These are phyloP conservation scores for Bodo saltans DNA, from an alignment of 78 protist species.

Conservation along the genomic window DNA sequence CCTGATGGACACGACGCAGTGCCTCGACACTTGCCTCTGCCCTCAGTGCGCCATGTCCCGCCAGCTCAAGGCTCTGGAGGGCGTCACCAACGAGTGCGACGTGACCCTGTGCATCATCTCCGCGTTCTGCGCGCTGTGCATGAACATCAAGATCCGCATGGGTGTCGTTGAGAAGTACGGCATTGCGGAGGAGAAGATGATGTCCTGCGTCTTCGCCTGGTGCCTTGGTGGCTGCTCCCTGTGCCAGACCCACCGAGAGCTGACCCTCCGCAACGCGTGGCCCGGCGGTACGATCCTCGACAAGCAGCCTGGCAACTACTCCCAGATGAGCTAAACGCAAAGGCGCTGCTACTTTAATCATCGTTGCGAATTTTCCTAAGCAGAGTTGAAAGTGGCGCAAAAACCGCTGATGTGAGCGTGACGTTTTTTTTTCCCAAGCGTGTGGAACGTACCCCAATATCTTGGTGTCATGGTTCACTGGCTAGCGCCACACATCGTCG, in stretches of 20 bases:
- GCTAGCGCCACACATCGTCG: too few relatives aligned
- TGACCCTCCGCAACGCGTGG: background rate
- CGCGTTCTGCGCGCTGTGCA: background rate
- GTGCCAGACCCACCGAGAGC: background rate
- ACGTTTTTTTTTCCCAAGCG: too few relatives aligned
- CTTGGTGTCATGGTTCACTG: too few relatives aligned
- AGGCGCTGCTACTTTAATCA: too few relatives aligned
- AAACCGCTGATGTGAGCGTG: too few relatives aligned
- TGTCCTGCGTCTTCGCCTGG: background rate
- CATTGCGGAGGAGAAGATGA: background rate
- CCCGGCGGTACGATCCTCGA: background rate
- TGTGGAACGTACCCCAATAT: too few relatives aligned
- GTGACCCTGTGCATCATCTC: background rate
- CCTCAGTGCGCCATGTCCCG: background rate
- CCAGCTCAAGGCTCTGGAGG: background rate
- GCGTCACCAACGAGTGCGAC: background rate
- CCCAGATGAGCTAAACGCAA: too few relatives aligned
- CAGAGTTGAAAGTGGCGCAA: too few relatives aligned
- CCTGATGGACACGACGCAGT: background rate
- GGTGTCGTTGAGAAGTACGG: background rate
- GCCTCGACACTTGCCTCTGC: background rate
- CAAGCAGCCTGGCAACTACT: slow-evolving; percentile 6
- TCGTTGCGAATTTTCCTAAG: too few relatives aligned
- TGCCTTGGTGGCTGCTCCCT: background rate
- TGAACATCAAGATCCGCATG: background rate